Base-by-base conservation (phyloP, 2,329 filamentous ascomycete species). In the Cryoendolithus antarcticus region DNA sequence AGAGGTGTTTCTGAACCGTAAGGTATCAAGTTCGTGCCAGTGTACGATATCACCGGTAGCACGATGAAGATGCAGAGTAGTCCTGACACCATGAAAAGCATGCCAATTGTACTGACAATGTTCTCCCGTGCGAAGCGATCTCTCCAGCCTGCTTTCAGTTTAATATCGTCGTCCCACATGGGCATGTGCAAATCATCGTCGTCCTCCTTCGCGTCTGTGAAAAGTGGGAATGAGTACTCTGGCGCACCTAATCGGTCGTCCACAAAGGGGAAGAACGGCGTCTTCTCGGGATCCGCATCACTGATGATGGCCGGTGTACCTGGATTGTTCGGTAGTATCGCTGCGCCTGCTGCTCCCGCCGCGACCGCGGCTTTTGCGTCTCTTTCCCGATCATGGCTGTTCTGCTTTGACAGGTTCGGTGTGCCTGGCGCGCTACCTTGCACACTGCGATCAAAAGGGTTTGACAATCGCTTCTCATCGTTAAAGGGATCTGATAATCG, bases 101-200 rank as follows among this genome's bases (percentile, higher is more conserved):
- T 48, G 13, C 66, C 66, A 30, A 66, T 38, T 37, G 62, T 57
- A 28, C 63, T 67, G 29, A 59, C 51, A 35, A 70, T 56, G 37
- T 62, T 64, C 9, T 62, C 61, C 34, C 57, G 58, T 6, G 60
- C 55, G 37, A 70, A 66, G 45, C 66, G 65, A 13, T 72, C 67
- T 36, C 54, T 60, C 42, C 61, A 54, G 10, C 51, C 61, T 6
- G 65, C 54, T 45, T 61, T 69, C 51, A 60, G 61, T 32, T 48
- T 54, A 41, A 62, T 57, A 43, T 71, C 68, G 39, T 70, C 65
- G 45, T 71, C 66, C 35, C 64, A 64, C 34, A 59, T 57, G 7
- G 71, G 70, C 59, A 70, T 67, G 42, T 74, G 71, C 54, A 72
- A 62, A 19, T 67, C 65, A 44, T 74, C 71, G 44, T 74, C 71